These are phyloP conservation scores for Barnettozyma sp. DNA, from an alignment of 805 yeast species.

Conservation along the genomic window DNA sequence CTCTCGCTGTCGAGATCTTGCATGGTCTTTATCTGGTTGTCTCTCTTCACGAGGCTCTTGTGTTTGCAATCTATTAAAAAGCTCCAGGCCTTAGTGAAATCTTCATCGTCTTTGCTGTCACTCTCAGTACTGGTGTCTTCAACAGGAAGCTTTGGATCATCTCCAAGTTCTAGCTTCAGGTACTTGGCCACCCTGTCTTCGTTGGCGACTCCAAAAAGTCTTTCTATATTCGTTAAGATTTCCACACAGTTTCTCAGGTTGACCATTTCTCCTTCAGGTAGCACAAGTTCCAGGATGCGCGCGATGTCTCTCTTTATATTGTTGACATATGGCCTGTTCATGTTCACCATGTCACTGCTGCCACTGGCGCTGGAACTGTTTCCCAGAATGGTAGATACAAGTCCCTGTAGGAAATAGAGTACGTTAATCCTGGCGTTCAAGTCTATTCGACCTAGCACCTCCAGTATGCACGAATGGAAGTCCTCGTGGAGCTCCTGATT, in stretches of 20 bases:
- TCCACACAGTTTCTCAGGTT: slow-evolving; percentile 19
- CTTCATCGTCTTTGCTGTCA: too few relatives aligned
- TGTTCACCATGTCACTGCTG: too few relatives aligned
- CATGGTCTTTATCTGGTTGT: slow-evolving; percentile 7
- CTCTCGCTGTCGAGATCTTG: background rate
- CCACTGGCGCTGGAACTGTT: too few relatives aligned
- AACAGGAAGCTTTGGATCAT: slow-evolving; percentile 1
- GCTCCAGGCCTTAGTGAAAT: slow-evolving; percentile 19
- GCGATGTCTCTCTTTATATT: slow-evolving; percentile 30
- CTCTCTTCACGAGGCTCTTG: slow-evolving; percentile 13
- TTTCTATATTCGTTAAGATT: slow-evolving; percentile 16
- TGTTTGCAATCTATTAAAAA: slow-evolving; percentile 17
- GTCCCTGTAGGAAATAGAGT: slow-evolving; percentile 62
- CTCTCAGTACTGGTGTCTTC: too few relatives aligned
- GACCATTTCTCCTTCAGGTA: slow-evolving; percentile 27
- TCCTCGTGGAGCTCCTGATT: slow-evolving; percentile 59
- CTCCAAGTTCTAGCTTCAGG: slow-evolving; percentile 2
- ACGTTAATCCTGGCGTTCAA: slow-evolving; percentile 59
- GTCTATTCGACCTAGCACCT: slow-evolving; percentile 45
- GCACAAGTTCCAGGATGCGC: slow-evolving; percentile 28
- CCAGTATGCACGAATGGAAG: slow-evolving; percentile 59
- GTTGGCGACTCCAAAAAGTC: slow-evolving; percentile 11
- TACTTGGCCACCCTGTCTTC: background rate
- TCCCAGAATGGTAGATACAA: slow-evolving; percentile 34
- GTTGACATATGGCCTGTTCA: slow-evolving; percentile 19